Base-by-base conservation (phyloP, 2,329 filamentous ascomycete genomes). In the Aspergillus hortae region DNA sequence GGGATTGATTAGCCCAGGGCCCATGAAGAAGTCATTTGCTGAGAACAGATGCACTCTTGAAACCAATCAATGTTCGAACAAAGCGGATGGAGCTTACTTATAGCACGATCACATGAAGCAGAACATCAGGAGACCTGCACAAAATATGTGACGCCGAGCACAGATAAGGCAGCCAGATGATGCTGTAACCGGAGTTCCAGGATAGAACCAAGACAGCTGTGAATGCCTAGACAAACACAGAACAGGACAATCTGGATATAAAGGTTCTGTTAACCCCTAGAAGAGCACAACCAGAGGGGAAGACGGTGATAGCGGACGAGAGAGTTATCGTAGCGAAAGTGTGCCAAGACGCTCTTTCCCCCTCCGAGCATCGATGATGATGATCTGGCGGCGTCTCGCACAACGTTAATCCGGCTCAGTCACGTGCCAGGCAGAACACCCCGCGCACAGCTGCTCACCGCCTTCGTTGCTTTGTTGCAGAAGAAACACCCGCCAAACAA, bases 401-500 rank as follows among this genome's bases (percentile, higher is more conserved):
- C 44, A 46, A 44, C 23, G 51, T 61, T 62, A 50, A 55, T 60
- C 59, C 58, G 55, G 10, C 11, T n/a, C 4, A 6, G 36, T 63
- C 59, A 61, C 58, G 41, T 64, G 64, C 65, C 47, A 23, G 62
- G 61, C 63, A 58, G 52, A 63, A 58, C 61, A 55, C 58, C 58
- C 54, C 56, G 56, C 53, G 46, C 55, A 46, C 45, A 10, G 38
- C 40, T 33, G 19, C 53, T 65, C 62, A 67, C 63, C 64, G 63
- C 64, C 64, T 52, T 47, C 6, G 27, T 30, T 30, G 27, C 27
- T 30, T 44, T 47, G 53, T 58, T 58, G 54, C 59, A 60, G 59
- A 61, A 62, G 62, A 58, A 38, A 38, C 35, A 52, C 56, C 49
- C 54, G 56, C 63, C 60, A 67, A 66, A 66, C 64, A 67, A 67